These are phyloP conservation scores for Xerocomellus amylosporus DNA, from an alignment of 768 basidiomycete species.

Conservation along the genomic window DNA sequence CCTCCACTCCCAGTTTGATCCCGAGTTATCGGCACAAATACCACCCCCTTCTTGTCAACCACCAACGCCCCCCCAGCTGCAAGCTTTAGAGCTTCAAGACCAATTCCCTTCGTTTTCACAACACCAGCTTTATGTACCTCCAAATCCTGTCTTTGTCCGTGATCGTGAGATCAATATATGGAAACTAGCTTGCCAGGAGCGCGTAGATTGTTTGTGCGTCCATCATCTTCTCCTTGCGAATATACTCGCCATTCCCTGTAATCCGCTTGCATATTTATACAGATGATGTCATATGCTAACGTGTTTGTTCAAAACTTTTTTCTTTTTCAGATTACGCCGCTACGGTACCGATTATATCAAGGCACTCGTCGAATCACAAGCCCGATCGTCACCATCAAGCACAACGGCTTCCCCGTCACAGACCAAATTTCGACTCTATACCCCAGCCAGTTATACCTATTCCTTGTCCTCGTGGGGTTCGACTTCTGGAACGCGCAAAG, in stretches of 20 bases:
- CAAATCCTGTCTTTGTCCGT: slow-evolving; percentile 27
- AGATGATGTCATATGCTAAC: slow-evolving; percentile 10
- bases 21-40: slow-evolving; percentile 20
- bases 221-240: slow-evolving; percentile 7
- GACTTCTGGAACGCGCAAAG: slow-evolving; percentile 8
- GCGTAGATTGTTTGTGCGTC: slow-evolving; percentile 33
- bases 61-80: slow-evolving; percentile 13
- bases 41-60: slow-evolving; percentile 8
- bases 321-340: slow-evolving; percentile 28
- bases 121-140: slow-evolving; percentile 28
- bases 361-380: slow-evolving; percentile 30
- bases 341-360: slow-evolving; percentile 35
- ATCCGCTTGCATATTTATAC: slow-evolving; percentile 9
- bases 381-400: slow-evolving; percentile 7
- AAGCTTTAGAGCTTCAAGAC: slow-evolving; percentile 23
- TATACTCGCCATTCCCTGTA: not conserved
- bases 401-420: slow-evolving; percentile 3
- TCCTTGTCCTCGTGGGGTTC: slow-evolving; percentile 22
- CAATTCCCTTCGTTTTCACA: slow-evolving; percentile 26
- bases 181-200: slow-evolving; percentile 35
- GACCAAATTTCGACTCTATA: slow-evolving; percentile 32
- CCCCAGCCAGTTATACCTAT: slow-evolving; percentile 34
- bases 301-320: not conserved
- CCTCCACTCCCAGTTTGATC: slow-evolving; percentile 18
- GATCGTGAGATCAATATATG: slow-evolving; percentile 36